Evolutionary conservation across 2,329 filamentous ascomycete species (phyloP).

Genomic region (Fusarium avenaceum): DNA sequence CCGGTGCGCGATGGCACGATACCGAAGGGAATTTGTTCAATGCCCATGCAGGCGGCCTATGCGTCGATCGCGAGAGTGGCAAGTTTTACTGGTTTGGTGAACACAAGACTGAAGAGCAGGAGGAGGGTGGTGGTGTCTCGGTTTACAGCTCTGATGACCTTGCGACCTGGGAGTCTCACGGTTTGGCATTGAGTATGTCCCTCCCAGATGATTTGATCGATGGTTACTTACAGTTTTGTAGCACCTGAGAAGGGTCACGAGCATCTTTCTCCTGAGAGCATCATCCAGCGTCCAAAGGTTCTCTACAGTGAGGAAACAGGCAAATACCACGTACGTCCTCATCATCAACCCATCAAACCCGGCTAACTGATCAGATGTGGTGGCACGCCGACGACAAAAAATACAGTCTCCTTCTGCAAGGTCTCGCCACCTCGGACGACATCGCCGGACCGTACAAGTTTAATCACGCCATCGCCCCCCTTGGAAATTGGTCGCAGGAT

Average conservation of each 20-base stretch:
- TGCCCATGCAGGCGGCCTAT: conserved; percentile 71
- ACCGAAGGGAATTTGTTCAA: conserved; percentile 72
- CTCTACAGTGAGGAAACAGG: conserved; percentile 67
- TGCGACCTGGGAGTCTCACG: conserved; percentile 70
- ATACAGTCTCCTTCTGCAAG: conserved; percentile 69
- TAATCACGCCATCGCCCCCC: conserved; percentile 65
- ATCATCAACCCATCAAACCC: no score
- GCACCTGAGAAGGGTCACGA: conserved; percentile 67
- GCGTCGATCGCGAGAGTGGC: conserved; percentile 64
- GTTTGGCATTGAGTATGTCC: conserved; percentile 65
- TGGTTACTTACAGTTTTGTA: conserved; percentile 13
- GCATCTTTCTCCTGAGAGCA: conserved; percentile 66
- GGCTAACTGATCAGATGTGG: conserved; percentile 61
- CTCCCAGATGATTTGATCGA: accelerated
- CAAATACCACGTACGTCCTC: conserved; percentile 66
- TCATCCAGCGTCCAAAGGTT: conserved; percentile 74
- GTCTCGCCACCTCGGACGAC: conserved; percentile 66
- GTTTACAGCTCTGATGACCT: conserved; percentile 73
- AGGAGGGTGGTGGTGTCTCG: conserved; percentile 71
- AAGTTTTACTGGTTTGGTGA: conserved; percentile 74
- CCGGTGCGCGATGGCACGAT: conserved; percentile 71
- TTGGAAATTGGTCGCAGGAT: conserved; percentile 74
- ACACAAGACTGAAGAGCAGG: conserved; percentile 69
- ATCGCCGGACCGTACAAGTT: conserved; percentile 68
- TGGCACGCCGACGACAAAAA: conserved; percentile 72